Conservation (phyloP, 257 asterid species). For the Lycium barbarum region DNA sequence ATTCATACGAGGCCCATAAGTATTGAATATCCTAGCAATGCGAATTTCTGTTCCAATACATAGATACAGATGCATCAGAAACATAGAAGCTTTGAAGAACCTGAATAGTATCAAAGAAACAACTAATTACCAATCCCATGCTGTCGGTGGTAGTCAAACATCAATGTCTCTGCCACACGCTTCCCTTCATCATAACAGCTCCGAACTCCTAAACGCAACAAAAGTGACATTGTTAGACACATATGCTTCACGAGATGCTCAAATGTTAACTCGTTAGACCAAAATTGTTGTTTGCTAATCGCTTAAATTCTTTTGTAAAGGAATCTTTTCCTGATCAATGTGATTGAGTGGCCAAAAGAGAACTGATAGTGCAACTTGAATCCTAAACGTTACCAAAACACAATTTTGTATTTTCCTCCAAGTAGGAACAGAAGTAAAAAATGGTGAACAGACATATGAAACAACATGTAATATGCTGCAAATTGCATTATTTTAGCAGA, state of each 20-base stretch:
- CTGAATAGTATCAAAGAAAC: background rate
- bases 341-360: background rate
- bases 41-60: slow-evolving; percentile 68
- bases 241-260: background rate
- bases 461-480: background rate
- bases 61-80: background rate
- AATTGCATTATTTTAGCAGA: background rate
- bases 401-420: background rate
- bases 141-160: slow-evolving; percentile 95
- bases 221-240: background rate
- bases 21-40: slow-evolving; percentile 95
- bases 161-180: slow-evolving; percentile 93
- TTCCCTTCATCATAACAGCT: slow-evolving; percentile 97
- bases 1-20: slow-evolving; percentile 96
- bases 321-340: background rate
- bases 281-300: background rate
- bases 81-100: background rate
- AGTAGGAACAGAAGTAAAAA: background rate
- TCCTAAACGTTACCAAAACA: no score
- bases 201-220: slow-evolving; percentile 66
- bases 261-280: background rate
- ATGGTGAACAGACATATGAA: background rate
- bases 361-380: background rate
- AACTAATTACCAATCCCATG: slow-evolving; percentile 76
- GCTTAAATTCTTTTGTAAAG: background rate